Percentiles rank a stretch among this genome's conserved stretches.
These are phyloP conservation scores for Tylopilus sp. DNA, from an alignment of 1,284 basidiomycete genomes.

Conservation along the genomic window DNA sequence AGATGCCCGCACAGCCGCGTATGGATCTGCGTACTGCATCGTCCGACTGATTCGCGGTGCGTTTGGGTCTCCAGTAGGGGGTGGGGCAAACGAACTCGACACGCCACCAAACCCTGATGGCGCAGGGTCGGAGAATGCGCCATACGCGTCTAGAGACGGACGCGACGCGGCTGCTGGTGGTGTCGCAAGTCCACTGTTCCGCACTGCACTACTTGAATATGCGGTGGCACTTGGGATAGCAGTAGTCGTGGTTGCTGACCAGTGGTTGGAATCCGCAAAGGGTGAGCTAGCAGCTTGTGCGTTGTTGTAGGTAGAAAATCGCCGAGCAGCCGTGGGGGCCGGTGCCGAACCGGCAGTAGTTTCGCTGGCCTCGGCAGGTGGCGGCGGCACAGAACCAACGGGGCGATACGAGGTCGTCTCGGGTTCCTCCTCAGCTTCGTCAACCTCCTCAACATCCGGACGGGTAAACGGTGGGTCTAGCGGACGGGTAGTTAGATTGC, in stretches of 20 bases:
- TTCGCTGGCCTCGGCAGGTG: slow-evolving; percentile 15
- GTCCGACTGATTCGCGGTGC: slow-evolving; percentile 69
- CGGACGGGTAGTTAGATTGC: slow-evolving; percentile 47
- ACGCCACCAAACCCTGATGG: slow-evolving; percentile 59
- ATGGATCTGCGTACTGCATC: slow-evolving; percentile 84
- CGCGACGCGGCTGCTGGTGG: slow-evolving; percentile 40
- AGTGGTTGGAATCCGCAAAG: slow-evolving; percentile 53
- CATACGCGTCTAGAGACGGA: slow-evolving; percentile 79
- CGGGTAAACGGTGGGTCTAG: slow-evolving; percentile 69
- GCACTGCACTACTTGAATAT: slow-evolving; percentile 30
- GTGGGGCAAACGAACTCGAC: slow-evolving; percentile 25
- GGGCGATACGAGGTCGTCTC: slow-evolving; percentile 46
- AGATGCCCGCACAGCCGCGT: slow-evolving; percentile 69
- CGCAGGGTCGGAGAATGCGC: slow-evolving; percentile 80
- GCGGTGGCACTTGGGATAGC: slow-evolving; percentile 35
- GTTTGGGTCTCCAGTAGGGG: slow-evolving; percentile 37
- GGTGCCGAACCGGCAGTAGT: slow-evolving; percentile 37
- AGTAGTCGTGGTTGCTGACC: slow-evolving; percentile 37
- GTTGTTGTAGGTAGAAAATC: slow-evolving; percentile 36
- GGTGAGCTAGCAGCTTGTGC: slow-evolving; percentile 42
- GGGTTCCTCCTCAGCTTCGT: slow-evolving; percentile 44
- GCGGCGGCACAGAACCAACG: slow-evolving; percentile 22
- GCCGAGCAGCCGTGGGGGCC: slow-evolving; percentile 25
- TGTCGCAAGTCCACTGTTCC: slow-evolving; percentile 27
- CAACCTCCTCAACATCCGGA: slow-evolving; percentile 42